Evolutionary conservation across 768 basidiomycete genomes (phyloP), one percentile per base, ranked within the genome.

Genomic region (Suillus fuscotomentosus): DNA sequence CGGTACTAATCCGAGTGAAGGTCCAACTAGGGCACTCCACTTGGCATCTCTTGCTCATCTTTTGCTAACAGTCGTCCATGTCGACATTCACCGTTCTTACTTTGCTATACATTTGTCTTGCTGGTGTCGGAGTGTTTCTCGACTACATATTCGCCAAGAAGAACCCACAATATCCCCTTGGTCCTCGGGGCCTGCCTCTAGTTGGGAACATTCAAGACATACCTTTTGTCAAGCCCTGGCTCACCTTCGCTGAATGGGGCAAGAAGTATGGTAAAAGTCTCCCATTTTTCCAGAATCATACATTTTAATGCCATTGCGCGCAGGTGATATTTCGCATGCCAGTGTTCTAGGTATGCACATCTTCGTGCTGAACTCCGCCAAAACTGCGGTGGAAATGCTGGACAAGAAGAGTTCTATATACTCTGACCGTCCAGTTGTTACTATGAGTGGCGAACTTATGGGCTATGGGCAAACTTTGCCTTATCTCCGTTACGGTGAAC

Each of bases 141-240:
- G 22, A 15, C 27, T 11, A 66, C 59, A 34, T 68, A 8, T 17
- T 67, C 17, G 17, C 50, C 17, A 64, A 60, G 20, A 64, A 50
- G 20, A 41, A 3, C n/a, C 61, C 6, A 39, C 57, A 20, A 14
- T 62, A 66, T 47, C 73, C 73, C 24, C 71, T 68, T 20, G 73
- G 72, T 2, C 73, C 72, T 4, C 41, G 45, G 57, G 69, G 69
- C 2, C 68, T 63, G 66, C 86, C 81, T 14, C 27, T 88, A 14
- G 71, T 88, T 34, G 87, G 86, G 15, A 87, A 84, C 66, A 68
- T 84, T 13, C 73, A 84, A 31, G 82, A 85, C 66, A 82, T 88
- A 80, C 83, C 86, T 38, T 70, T 72, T 15, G 77, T 79, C 41
- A 75, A 80, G 66, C 80, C 80, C 63, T 87, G 86, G 85, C 63